Evolutionary conservation across 805 yeast genomes (phyloP), one percentile per base, ranked within the genome.

Genomic region (Metschnikowia drakensbergensis): DNA sequence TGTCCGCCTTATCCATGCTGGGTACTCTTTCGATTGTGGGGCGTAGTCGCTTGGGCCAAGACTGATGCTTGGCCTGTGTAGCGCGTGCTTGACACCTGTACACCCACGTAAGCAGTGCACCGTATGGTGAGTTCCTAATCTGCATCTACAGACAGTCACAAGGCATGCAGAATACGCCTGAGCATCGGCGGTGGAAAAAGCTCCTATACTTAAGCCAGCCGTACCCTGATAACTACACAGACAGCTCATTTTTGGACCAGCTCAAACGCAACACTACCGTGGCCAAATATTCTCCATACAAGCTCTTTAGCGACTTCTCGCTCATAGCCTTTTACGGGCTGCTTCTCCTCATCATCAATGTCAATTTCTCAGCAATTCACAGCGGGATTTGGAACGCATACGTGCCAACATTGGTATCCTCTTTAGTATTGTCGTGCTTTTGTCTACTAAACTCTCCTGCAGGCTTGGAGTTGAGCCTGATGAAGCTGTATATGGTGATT

Each of bases 211-310:
- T 86, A 31, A 77, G 79, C 49, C 97, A 91, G 63, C 86, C 86
- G 10, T 91, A 83, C 60, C 95, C 96, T 0, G 99, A 92, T 64
- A 94, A 91, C 65, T 88, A 88, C 67, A 92, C 96, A 1, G 95
- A 90, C 61, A 67, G 71, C 2, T 77, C 90, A 3, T 92, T 92
- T 62, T 72, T 91, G n/a, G 81, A 89, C 3, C 95, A 86, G 61
- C 73, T 89, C 51, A 81, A 81, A 54, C 71, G 94, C 35, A 89
- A 89, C 66, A 73, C 89, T 26, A 83, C 91, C 3, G 94, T 88
- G 31, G 77, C 80, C 22, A 74, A 73, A 45, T 84, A 88, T 63
- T 76, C 86, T 1, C 84, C 78, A 58, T 67, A 74, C 71, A 79
- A 81, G 39, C 68, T 89, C n/a, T 74, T 77, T n/a, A 69, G 72